Evolutionary conservation across 2,329 filamentous ascomycete species (phyloP).

Genomic region (Penicillium concentricum): DNA sequence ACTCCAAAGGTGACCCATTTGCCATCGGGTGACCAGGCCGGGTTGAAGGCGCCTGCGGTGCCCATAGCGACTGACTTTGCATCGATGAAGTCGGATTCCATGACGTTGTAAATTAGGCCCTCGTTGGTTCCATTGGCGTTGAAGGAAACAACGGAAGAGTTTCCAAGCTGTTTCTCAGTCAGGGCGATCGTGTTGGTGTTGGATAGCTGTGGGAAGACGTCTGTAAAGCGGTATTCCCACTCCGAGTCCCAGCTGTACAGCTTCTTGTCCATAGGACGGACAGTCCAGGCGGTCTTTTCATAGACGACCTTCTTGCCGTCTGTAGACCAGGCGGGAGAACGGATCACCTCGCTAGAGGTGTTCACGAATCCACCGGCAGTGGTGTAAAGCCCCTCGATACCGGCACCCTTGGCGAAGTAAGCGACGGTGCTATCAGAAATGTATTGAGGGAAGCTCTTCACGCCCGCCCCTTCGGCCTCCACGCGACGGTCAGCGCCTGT

Average conservation of each 20-base stretch:
- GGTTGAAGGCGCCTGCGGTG: constrained; percentile 42
- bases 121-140: not conserved
- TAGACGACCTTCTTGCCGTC: constrained; percentile 30
- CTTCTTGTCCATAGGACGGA: constrained; percentile 36
- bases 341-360: constrained; percentile 13
- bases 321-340: constrained; percentile 34
- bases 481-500: constrained; percentile 31
- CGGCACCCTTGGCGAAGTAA: constrained; percentile 21
- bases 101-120: constrained; percentile 26
- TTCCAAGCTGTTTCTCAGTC: constrained; percentile 44
- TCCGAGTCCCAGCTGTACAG: constrained; percentile 43
- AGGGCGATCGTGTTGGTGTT: constrained; percentile 30
- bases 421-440: constrained; percentile 29
- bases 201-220: constrained; percentile 42
- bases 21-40: constrained; percentile 40
- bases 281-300: constrained; percentile 26
- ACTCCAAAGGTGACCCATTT: constrained; percentile 31
- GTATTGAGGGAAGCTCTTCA: constrained; percentile 37
- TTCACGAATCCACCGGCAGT: constrained; percentile 10
- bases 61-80: constrained; percentile 25
- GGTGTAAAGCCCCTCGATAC: constrained; percentile 22
- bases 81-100: constrained; percentile 13
- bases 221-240: constrained; percentile 46
- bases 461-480: constrained; percentile 25
- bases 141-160: constrained; percentile 34